Conservation (phyloP, 2,329 filamentous ascomycete genomes). For the Phialophora chinensis region DNA sequence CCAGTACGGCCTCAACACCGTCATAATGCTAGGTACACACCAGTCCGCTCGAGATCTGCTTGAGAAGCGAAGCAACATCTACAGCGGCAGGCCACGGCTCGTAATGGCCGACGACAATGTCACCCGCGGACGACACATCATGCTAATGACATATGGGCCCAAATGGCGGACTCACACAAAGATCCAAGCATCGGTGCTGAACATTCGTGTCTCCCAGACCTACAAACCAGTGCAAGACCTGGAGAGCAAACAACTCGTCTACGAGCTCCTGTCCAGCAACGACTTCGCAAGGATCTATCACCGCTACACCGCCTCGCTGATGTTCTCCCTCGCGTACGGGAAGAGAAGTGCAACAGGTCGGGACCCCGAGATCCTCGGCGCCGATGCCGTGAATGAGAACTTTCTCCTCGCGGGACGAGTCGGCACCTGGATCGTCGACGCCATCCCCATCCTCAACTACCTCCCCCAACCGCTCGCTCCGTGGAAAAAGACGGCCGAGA, state of each 20-base stretch:
- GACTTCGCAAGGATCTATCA: slow-evolving; percentile 56
- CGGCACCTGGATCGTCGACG: slow-evolving; percentile 54
- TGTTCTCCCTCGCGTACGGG: slow-evolving; percentile 59
- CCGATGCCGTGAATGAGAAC: slow-evolving; percentile 54
- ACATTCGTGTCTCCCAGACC: slow-evolving; percentile 49
- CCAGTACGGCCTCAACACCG: slow-evolving; percentile 43
- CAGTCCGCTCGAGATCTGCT: slow-evolving; percentile 46
- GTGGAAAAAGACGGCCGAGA: slow-evolving; percentile 50
- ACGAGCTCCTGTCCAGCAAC: slow-evolving; percentile 48
- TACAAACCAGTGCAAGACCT: slow-evolving; percentile 58
- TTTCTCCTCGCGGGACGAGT: slow-evolving; percentile 59
- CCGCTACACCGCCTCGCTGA: slow-evolving; percentile 56
- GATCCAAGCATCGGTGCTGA: slow-evolving; percentile 54
- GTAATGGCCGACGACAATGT: slow-evolving; percentile 40
- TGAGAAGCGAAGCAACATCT: slow-evolving; percentile 47
- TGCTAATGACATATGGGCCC: slow-evolving; percentile 57
- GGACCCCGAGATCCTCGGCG: slow-evolving; percentile 53
- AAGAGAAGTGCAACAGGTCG: slow-evolving; percentile 51
- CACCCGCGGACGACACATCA: slow-evolving; percentile 47
- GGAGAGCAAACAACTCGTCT: slow-evolving; percentile 53
- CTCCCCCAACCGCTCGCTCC: slow-evolving; percentile 53
- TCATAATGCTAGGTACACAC: slow-evolving; percentile 46
- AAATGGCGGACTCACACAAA: slow-evolving; percentile 53
- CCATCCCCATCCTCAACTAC: slow-evolving; percentile 52
- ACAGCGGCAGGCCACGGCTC: slow-evolving; percentile 45